A percentile compares a stretch with the other conserved stretches of the same genome.
These are phyloP conservation scores for Globisporangium rhizosaccharum DNA, from an alignment of 352 stramenopile species.

Conservation along the genomic window DNA sequence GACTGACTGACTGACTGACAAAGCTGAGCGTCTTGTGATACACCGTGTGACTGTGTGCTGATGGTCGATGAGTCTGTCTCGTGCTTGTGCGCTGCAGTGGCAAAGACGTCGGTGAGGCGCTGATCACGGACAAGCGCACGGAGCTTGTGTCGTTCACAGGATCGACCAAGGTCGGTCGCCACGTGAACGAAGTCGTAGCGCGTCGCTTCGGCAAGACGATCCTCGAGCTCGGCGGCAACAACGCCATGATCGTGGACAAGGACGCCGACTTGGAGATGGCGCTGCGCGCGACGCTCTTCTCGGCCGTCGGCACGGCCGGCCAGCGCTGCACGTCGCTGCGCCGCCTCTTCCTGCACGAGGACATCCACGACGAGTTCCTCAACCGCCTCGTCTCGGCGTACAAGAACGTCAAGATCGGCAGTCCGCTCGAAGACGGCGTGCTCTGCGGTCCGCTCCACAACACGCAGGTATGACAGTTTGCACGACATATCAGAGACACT, in stretches of 20 bases:
- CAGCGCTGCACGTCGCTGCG: slow-evolving; percentile 92
- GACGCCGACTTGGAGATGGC: slow-evolving; percentile 90
- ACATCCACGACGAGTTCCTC: slow-evolving; percentile 89
- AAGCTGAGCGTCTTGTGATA: not conserved
- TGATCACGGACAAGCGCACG: slow-evolving; percentile 84
- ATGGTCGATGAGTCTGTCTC: not conserved
- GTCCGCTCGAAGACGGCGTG: slow-evolving; percentile 80
- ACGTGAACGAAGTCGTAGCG: slow-evolving; percentile 86
- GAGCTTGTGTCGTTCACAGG: slow-evolving; percentile 91
- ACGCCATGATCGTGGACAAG: slow-evolving; percentile 92
- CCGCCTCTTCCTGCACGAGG: slow-evolving; percentile 88
- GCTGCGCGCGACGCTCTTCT: slow-evolving; percentile 86
- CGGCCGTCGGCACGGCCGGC: slow-evolving; percentile 87
- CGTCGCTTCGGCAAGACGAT: slow-evolving; percentile 89
- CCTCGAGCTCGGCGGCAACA: slow-evolving; percentile 91
- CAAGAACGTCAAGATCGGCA: slow-evolving; percentile 84
- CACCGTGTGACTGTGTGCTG: not conserved
- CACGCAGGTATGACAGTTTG: slow-evolving; percentile 22
- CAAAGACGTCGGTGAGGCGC: slow-evolving; percentile 76
- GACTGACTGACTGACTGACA: not conserved
- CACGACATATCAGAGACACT: not conserved
- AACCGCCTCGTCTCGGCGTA: slow-evolving; percentile 81
- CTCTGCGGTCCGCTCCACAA: slow-evolving; percentile 80
- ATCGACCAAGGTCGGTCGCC: slow-evolving; percentile 81
- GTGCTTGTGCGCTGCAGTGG: slow-evolving; percentile 23